phyloP scores from a whole-genome alignment of 1,284 basidiomycete species.

The Tylopilus orsonianus region DNA sequence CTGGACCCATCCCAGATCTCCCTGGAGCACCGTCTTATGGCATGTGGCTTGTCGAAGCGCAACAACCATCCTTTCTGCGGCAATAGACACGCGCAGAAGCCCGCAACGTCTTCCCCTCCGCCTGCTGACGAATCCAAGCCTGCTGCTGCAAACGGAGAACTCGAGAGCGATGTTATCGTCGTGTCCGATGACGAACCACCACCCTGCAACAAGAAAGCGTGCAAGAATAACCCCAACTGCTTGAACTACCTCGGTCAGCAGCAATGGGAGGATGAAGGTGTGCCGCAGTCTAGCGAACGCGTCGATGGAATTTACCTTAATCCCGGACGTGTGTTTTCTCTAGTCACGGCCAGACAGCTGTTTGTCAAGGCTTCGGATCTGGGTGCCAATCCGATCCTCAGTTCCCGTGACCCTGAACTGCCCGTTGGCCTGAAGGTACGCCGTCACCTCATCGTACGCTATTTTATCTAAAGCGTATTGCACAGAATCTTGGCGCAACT shows the following conservation, averaged over 20 bases:
- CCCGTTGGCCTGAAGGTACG: conserved; percentile 80
- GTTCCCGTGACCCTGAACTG: conserved; percentile 49
- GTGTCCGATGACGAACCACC: conserved; percentile 64
- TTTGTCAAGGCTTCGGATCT: conserved; percentile 56
- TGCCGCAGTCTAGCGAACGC: conserved; percentile 19
- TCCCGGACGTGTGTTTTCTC: conserved; percentile 13
- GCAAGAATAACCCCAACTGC: conserved; percentile 77
- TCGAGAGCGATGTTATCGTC: conserved; percentile 62
- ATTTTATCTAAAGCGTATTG: neutral
- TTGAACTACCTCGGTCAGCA: conserved; percentile 84
- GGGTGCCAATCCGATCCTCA: conserved; percentile 51
- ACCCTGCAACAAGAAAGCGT: conserved; percentile 61
- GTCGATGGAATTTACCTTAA: conserved; percentile 10
- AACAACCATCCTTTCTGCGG: conserved; percentile 51
- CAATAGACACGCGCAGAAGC: conserved; percentile 48
- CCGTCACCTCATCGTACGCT: neutral
- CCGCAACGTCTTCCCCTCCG: conserved; percentile 10
- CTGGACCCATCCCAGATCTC: conserved; percentile 57
- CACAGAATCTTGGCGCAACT: conserved; percentile 87
- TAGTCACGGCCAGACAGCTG: conserved; percentile 52
- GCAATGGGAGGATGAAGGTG: conserved; percentile 69
- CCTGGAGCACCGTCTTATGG: conserved; percentile 57
- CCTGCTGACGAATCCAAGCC: conserved; percentile 6
- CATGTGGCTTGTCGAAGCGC: conserved; percentile 62
- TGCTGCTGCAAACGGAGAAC: conserved; percentile 37